These are phyloP conservation scores for Wickerhamomyces sydowiorum DNA, from an alignment of 805 yeast species.

Conservation along the genomic window DNA sequence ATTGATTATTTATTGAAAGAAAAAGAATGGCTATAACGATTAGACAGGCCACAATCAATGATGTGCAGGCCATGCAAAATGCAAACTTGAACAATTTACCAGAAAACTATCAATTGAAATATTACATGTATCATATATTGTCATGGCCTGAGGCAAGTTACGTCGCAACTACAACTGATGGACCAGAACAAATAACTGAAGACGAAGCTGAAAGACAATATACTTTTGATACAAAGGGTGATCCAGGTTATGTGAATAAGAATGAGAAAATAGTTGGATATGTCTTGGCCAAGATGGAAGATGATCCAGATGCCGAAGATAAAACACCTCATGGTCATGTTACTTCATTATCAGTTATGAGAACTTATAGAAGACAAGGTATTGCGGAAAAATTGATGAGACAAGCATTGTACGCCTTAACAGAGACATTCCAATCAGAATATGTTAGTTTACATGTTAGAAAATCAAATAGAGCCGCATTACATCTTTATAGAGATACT, in stretches of 20 bases:
- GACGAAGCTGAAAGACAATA: slow-evolving; percentile 8
- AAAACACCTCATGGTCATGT: slow-evolving; percentile 84
- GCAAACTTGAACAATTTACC: slow-evolving; percentile 90
- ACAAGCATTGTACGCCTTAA: slow-evolving; percentile 71
- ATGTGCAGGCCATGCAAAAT: slow-evolving; percentile 92
- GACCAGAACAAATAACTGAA: slow-evolving; percentile 12
- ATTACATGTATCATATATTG: slow-evolving; percentile 87
- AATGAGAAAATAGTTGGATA: slow-evolving; percentile 92
- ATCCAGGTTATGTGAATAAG: slow-evolving; percentile 55
- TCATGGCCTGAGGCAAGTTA: slow-evolving; percentile 98
- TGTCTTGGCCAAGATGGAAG: slow-evolving; percentile 95
- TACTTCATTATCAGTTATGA: slow-evolving; percentile 90
- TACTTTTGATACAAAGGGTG: slow-evolving; percentile 36
- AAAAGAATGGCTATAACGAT: slow-evolving; percentile 80
- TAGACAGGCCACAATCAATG: slow-evolving; percentile 80
- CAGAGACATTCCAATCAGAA: slow-evolving; percentile 75
- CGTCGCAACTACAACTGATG: slow-evolving; percentile 82
- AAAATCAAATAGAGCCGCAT: slow-evolving; percentile 88
- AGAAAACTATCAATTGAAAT: slow-evolving; percentile 88
- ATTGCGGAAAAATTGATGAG: slow-evolving; percentile 88
- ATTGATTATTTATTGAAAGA: too few species aligned
- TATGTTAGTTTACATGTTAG: slow-evolving; percentile 91
- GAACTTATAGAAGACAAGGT: slow-evolving; percentile 94
- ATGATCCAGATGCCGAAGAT: slow-evolving; percentile 73
- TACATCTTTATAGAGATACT: slow-evolving; percentile 85